Evolutionary conservation across 495 filamentous ascomycete species (phyloP), one percentile per base, ranked within the genome.

Genomic region (Neurospora sublineolata): DNA sequence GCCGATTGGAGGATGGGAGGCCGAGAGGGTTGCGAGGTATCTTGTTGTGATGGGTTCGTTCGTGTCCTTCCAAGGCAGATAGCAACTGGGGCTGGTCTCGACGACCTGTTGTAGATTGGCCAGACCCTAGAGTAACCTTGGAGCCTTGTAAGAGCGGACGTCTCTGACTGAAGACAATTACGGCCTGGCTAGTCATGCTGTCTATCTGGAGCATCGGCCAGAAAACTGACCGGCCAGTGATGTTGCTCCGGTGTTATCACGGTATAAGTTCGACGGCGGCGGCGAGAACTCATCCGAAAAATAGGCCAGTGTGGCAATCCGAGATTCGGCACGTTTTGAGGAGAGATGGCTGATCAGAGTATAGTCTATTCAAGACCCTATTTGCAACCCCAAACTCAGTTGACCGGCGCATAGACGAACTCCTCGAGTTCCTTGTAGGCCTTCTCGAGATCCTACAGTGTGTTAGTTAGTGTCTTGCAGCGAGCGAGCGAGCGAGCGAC

Each of bases 341-440:
- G 52, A 41, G 4, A 42, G 16, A 1, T 1, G 38, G 14, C 8
- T 70, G 68, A n/a, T 70, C n/a, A 3, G 33, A 37, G 23, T 30
- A 36, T 12, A 52, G 37, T 44, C 39, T 78, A 79, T n/a, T 74
- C 73, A 20, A 73, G 11, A 46, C 20, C 30, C 16, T 60, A 46
- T 11, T 36, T 72, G 69, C 27, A 18, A 33, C 23, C 27, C 27
- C 0, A 33, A 1, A 12, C 1, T 64, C 3, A 64, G 3, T 27
- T 27, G 52, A 64, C 69, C 6, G 79, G 79, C 73, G 80, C 79
- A 73, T 85, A 87, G 68, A 88, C 79, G 69, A 84, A 97, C 68
- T 87, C 87, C 79, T 89, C 88, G 67, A 97, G 80, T 81, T 97
- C 91, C 74, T 81, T 79, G 82, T 93, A 97, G 3, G 95, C 93